Conservation (phyloP, 176 grass and related monocot species). For the Phragmites australis region DNA sequence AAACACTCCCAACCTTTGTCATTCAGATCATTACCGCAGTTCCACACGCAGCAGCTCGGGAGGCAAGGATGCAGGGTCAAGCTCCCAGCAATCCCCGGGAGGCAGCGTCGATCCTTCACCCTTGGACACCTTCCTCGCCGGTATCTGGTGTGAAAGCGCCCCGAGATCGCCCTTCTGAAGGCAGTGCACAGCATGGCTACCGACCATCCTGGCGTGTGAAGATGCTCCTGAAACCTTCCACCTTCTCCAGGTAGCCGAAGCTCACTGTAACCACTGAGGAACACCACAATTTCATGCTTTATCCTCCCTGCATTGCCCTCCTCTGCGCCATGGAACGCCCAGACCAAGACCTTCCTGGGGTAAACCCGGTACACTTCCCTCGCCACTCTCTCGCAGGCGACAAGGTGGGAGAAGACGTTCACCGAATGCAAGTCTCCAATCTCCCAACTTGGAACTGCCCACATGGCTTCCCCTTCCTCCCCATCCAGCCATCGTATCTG, state of each 20-base stretch:
- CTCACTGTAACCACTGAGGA: slow-evolving; percentile 64
- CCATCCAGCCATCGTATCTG: slow-evolving; percentile 73
- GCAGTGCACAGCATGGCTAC: slow-evolving; percentile 53
- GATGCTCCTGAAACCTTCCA: slow-evolving; percentile 78
- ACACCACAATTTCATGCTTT: slow-evolving; percentile 70
- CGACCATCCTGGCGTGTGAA: slow-evolving; percentile 60
- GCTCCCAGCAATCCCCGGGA: slow-evolving; percentile 75
- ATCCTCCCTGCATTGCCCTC: slow-evolving; percentile 2
- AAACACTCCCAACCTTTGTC: background rate
- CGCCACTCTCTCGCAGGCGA: slow-evolving; percentile 54
- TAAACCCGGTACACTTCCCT: slow-evolving; percentile 68
- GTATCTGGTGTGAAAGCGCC: slow-evolving; percentile 73
- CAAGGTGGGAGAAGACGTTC: slow-evolving; percentile 81
- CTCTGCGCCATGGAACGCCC: slow-evolving; percentile 60
- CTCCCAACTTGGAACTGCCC: slow-evolving; percentile 78
- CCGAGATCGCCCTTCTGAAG: slow-evolving; percentile 53
- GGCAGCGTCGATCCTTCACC: slow-evolving; percentile 45
- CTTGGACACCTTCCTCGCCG: slow-evolving; percentile 55
- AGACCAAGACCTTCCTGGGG: slow-evolving; percentile 77
- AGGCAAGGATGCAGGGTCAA: slow-evolving; percentile 87
- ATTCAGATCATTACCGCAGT: slow-evolving; percentile 3
- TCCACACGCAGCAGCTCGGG: slow-evolving; percentile 45
- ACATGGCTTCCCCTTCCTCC: slow-evolving; percentile 52
- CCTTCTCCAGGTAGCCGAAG: slow-evolving; percentile 78
- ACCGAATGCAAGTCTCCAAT: slow-evolving; percentile 58